phyloP scores from a whole-genome alignment of 2,329 filamentous ascomycete genomes.

The Orbilia javanica region DNA sequence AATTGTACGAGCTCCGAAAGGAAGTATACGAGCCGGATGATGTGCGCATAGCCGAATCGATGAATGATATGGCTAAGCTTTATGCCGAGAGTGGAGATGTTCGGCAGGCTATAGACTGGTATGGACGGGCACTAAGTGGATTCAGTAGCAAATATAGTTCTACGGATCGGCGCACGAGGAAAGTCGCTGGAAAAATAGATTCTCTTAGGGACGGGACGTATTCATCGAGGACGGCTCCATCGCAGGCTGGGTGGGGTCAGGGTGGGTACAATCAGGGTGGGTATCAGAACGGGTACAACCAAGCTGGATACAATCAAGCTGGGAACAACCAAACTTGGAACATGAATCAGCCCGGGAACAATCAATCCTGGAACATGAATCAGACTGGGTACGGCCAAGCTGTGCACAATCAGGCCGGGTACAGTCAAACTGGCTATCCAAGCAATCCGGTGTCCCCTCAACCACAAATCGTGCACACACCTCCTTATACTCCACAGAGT shows the following conservation, averaged over 20 bases:
- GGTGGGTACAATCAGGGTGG: no score
- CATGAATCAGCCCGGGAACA: no score
- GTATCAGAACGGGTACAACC: no score
- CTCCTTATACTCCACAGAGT: no score
- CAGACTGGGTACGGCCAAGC: neutral
- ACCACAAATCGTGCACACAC: no score
- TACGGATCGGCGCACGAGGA: neutral
- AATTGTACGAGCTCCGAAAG: neutral
- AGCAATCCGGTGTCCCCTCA: neutral
- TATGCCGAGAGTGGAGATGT: neutral
- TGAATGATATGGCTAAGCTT: neutral
- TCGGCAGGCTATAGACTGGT: neutral
- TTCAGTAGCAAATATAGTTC: neutral
- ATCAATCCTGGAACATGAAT: no score
- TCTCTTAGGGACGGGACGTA: neutral
- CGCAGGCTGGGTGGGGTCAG: neutral
- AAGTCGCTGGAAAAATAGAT: neutral
- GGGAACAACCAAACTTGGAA: no score
- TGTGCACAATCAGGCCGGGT: no score
- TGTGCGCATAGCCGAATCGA: neutral
- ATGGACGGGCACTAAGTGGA: neutral
- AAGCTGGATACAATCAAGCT: no score
- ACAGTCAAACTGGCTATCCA: neutral
- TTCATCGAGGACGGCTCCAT: neutral
- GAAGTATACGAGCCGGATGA: neutral